Conservation (phyloP, 1,284 basidiomycete genomes). For the Mycena citricolor region DNA sequence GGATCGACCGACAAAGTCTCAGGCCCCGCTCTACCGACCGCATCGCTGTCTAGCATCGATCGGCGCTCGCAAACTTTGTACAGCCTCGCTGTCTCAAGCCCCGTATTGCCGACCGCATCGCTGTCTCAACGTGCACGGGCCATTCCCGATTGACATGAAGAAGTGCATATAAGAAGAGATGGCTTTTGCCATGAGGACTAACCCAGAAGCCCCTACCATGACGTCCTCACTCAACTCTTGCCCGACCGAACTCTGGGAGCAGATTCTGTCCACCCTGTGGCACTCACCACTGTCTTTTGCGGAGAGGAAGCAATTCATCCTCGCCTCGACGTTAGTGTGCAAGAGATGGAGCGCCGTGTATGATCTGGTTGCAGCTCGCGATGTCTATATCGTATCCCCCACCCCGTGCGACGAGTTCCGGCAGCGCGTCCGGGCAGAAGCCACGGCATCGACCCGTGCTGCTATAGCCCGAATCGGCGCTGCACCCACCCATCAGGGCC, state of each 20-base stretch:
- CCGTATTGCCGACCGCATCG: conserved; percentile 8
- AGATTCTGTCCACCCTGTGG: conserved; percentile 30
- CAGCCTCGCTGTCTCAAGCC: neutral
- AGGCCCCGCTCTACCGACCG: conserved; percentile 7
- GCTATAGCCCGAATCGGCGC: too few relatives aligned
- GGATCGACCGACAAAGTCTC: neutral
- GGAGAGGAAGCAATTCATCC: conserved; percentile 32
- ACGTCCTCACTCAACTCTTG: conserved; percentile 17
- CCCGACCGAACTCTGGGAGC: conserved; percentile 30
- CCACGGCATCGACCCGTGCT: too few relatives aligned
- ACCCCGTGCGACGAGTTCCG: conserved; percentile 28
- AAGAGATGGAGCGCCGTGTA: conserved; percentile 28
- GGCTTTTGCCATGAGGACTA: neutral
- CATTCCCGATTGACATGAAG: neutral
- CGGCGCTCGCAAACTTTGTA: neutral
- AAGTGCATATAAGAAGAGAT: neutral
- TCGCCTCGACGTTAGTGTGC: conserved; percentile 28
- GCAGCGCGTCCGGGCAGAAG: conserved; percentile 23
- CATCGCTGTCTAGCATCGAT: conserved; percentile 3
- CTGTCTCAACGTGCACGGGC: conserved; percentile 1
- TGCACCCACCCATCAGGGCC: too few relatives aligned
- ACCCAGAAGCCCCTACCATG: neutral
- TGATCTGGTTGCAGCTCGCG: conserved; percentile 24
- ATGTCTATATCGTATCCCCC: conserved; percentile 32
- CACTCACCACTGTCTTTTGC: conserved; percentile 24